Evolutionary conservation across 306 rosid genomes (phyloP).

Genomic region (Cotoneaster glaucophyllus): DNA sequence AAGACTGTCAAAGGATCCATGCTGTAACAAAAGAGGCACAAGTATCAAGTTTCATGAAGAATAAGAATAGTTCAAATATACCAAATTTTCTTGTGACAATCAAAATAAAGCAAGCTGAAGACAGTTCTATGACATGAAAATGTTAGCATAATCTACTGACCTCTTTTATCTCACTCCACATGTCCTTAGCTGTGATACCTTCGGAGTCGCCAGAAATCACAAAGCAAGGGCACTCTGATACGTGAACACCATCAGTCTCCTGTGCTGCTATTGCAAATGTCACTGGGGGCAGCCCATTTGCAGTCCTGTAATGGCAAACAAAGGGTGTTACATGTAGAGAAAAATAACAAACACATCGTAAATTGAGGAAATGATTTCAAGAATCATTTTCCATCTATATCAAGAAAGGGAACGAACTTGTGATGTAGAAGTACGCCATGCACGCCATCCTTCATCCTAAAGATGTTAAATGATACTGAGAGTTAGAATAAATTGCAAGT

Average conservation of each 20-base stretch:
- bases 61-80: neutral
- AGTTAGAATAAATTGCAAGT: conserved; percentile 29
- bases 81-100: neutral
- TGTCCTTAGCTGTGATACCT: conserved; percentile 70
- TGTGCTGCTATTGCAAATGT: conserved; percentile 89
- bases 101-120: neutral
- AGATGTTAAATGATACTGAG: conserved; percentile 18
- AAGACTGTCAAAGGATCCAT: conserved; percentile 75
- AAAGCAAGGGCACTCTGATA: conserved; percentile 83
- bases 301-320: conserved; percentile 48
- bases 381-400: neutral
- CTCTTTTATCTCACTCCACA: conserved; percentile 89
- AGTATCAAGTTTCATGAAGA: conserved; percentile 2
- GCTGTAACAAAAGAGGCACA: conserved; percentile 37
- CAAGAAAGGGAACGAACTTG: conserved; percentile 39
- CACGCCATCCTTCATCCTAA: conserved; percentile 70
- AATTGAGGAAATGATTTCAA: conserved; percentile 11
- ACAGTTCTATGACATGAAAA: neutral
- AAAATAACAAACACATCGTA: neutral
- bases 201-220: conserved; percentile 61
- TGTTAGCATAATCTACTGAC: conserved; percentile 25
- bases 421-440: conserved; percentile 80
- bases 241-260: conserved; percentile 61
- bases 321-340: neutral
- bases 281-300: conserved; percentile 53